phyloP scores from a whole-genome alignment of 176 grass and related monocot species.

The Carex parvula region DNA sequence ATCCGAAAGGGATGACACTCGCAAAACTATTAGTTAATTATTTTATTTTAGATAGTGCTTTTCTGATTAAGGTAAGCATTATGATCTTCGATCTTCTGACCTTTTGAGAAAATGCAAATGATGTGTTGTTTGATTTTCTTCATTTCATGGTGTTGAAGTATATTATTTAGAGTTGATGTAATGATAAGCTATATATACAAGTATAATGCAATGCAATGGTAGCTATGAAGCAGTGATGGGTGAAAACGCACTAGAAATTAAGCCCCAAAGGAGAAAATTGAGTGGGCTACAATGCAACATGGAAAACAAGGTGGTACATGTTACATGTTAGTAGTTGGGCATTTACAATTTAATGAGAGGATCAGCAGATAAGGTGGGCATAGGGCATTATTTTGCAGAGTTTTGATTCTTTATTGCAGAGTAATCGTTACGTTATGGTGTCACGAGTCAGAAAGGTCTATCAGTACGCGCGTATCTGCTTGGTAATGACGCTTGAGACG shows the following conservation, averaged over 20 bases:
- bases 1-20: not conserved
- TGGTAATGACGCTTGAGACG: not conserved
- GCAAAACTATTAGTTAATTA: not conserved
- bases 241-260: not conserved
- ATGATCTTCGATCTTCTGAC: not conserved
- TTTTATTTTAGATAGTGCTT: not conserved
- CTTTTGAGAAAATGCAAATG: not conserved
- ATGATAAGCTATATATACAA: constrained; percentile 7
- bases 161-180: not conserved
- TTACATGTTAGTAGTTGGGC: constrained; percentile 16
- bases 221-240: not conserved
- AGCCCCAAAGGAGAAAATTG: not conserved
- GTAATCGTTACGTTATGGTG: not conserved
- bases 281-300: not conserved
- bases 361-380: constrained; percentile 1
- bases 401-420: not conserved
- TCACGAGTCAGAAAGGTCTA: too few species aligned
- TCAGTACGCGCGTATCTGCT: too few species aligned
- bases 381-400: constrained; percentile 16
- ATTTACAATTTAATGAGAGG: not conserved
- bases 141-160: not conserved
- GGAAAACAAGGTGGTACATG: constrained; percentile 16
- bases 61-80: constrained; percentile 11
- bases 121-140: not conserved
- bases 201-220: not conserved